Evolutionary conservation across 2,329 filamentous ascomycete genomes (phyloP), one percentile per base, ranked within the genome.

Genomic region (Trichophyton rubrum): DNA sequence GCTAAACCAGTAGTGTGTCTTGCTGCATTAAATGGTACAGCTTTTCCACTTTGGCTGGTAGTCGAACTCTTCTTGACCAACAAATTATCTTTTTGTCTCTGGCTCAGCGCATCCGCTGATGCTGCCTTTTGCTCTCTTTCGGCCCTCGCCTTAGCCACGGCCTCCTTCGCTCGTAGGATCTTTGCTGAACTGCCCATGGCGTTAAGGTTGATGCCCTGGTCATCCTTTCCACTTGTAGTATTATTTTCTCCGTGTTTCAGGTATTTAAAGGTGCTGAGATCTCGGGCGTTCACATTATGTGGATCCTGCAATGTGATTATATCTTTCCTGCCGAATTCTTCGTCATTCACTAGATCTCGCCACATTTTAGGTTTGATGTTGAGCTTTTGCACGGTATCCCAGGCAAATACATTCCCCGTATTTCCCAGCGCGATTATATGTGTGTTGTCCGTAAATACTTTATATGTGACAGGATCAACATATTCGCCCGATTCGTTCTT

Each of bases 321-420:
- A 73, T 99, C 93, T 67, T 88, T 88, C 64, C 93, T 83, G 33
- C 83, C 83, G 68, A 99, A 99, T 62, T 90, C 87, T 64, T 85
- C 81, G 67, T 99, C 92, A 68, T 88, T 89, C 7, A 97, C 82
- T 49, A 99, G 76, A 74, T 99, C 93, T 65, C 80, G 82, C 93
- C 93, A 99, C 77, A 95, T 87, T 81, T 96, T 97, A 57, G 90
- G 82, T 78, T 97, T 97, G 74, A 99, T 87, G 73, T 99, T 99
- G 77, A 99, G 83, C 67, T 89, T 83, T 74, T 97, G 89, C 41
- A 99, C 84, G 1, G 95, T 99, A 69, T 99, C 95, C 83, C 87
- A 96, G 0, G 91, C 86, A 71, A 97, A 99, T 3, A 96, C 93
- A 74, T 99, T 99, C 57, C 92, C 92, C 61, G 91, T 92, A 60